Conservation (phyloP, 1,139 yeast genomes). For the Geotrichum armillariae region DNA sequence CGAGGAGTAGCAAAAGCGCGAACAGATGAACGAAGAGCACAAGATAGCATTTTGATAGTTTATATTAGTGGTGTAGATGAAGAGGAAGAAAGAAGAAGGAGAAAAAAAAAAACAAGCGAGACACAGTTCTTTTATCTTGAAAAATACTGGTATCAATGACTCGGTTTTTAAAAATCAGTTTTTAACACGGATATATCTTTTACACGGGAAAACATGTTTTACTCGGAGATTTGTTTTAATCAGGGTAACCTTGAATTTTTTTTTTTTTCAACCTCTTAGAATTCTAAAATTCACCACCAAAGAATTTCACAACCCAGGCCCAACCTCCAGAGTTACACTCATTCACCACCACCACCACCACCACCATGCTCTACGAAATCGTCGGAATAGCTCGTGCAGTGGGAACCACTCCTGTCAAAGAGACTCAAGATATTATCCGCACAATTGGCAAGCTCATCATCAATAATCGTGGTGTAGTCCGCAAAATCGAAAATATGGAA, state of each 20-base stretch:
- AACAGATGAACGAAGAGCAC: slow-evolving; percentile 18
- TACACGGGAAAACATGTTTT: too few species aligned
- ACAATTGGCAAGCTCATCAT: slow-evolving; percentile 83
- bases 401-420: slow-evolving; percentile 35
- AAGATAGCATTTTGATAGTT: slow-evolving; percentile 16
- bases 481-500: slow-evolving; percentile 80
- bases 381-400: slow-evolving; percentile 75
- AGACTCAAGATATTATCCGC: slow-evolving; percentile 57
- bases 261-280: too few species aligned
- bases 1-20: slow-evolving; percentile 4
- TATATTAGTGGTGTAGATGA: too few species aligned
- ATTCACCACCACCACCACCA: slow-evolving; percentile 10
- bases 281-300: background rate
- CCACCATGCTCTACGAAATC: slow-evolving; percentile 90
- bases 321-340: background rate
- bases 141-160: background rate
- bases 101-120: slow-evolving; percentile 10
- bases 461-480: slow-evolving; percentile 87
- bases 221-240: background rate
- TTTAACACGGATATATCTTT: too few species aligned
- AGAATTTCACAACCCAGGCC: too few species aligned
- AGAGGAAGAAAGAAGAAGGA: slow-evolving; percentile 18
- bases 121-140: background rate
- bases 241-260: background rate
- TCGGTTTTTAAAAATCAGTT: background rate